Conservation (phyloP, 257 asterid species). For the Sherardia arvensis region DNA sequence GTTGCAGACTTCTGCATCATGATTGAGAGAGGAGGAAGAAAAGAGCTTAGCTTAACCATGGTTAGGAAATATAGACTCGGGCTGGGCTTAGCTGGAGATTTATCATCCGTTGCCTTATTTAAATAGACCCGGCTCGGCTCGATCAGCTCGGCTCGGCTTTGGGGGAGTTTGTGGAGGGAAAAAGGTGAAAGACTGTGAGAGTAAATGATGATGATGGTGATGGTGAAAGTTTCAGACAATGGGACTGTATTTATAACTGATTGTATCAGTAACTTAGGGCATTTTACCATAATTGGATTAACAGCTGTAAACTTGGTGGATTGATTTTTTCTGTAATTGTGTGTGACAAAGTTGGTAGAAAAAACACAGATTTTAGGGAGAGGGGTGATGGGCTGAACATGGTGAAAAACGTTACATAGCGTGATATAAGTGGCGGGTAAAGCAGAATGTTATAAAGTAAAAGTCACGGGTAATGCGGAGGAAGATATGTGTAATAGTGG, state of each 20-base stretch:
- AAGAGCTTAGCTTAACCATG: constrained; percentile 11
- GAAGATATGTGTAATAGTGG: too few species aligned
- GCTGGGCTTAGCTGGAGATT: constrained; percentile 10
- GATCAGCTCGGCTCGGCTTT: neutral
- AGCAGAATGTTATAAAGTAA: too few species aligned
- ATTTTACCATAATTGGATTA: neutral
- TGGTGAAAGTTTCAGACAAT: too few species aligned
- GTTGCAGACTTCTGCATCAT: constrained; percentile 8
- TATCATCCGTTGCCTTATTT: neutral
- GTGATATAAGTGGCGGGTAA: too few species aligned
- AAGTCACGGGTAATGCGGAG: too few species aligned
- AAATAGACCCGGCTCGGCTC: constrained; percentile 5
- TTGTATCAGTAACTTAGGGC: neutral
- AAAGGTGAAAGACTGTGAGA: neutral
- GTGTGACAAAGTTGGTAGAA: too few species aligned
- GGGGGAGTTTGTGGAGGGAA: neutral
- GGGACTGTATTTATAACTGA: neutral
- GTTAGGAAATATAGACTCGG: constrained; percentile 9
- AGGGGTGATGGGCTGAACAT: neutral
- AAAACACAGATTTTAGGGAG: neutral
- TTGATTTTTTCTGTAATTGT: too few species aligned
- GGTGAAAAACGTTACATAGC: neutral
- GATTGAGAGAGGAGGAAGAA: neutral
- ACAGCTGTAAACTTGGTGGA: neutral
- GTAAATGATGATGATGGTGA: neutral